Conservation (phyloP, 495 filamentous ascomycete species). For the Penicillium atrosanguineum region DNA sequence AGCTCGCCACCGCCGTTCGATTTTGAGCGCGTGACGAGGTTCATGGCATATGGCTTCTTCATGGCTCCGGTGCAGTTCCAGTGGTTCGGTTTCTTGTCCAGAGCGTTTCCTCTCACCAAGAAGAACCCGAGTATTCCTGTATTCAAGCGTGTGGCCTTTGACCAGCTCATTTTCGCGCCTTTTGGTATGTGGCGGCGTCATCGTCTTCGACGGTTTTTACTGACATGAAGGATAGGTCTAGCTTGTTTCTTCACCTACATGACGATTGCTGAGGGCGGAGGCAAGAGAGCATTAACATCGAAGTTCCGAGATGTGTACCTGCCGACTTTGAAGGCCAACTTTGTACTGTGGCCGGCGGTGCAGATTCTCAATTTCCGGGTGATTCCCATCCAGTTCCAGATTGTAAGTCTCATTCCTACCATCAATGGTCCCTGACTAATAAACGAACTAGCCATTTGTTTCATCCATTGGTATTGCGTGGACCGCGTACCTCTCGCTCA, state of each 20-base stretch:
- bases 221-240: constrained; percentile 55
- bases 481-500: constrained; percentile 97
- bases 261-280: constrained; percentile 94
- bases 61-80: constrained; percentile 97
- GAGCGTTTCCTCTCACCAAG: constrained; percentile 81
- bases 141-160: constrained; percentile 84
- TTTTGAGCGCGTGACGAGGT: constrained; percentile 87
- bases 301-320: constrained; percentile 94
- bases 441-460: constrained; percentile 75
- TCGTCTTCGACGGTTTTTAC: not conserved
- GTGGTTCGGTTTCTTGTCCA: constrained; percentile 90
- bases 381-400: constrained; percentile 93
- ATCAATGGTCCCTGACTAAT: constrained; percentile 2
- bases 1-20: constrained; percentile 80
- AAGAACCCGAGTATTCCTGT: constrained; percentile 68
- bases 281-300: constrained; percentile 68
- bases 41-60: constrained; percentile 94
- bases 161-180: constrained; percentile 95
- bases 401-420: constrained; percentile 61
- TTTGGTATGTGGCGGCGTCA: constrained; percentile 54
- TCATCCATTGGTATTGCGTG: constrained; percentile 96
- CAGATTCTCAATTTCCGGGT: constrained; percentile 96
- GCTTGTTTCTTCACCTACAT: constrained; percentile 92
- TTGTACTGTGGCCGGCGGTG: constrained; percentile 90
- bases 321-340: constrained; percentile 94